Evolutionary conservation across 371 early-diverging fungal species (phyloP).

Genomic region (Mortierella sp.): DNA sequence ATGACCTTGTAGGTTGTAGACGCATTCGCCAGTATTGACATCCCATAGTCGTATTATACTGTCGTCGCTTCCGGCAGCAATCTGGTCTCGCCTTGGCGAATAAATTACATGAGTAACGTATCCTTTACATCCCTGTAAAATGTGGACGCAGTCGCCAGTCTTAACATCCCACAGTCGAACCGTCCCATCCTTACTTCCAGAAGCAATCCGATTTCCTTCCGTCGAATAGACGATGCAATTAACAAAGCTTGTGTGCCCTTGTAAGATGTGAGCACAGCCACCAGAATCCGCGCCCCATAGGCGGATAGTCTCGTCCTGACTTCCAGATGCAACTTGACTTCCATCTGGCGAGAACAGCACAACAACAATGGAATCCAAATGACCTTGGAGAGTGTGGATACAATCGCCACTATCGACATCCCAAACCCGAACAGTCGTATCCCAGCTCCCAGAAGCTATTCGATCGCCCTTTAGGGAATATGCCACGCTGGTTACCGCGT

Average conservation of each 20-base stretch:
- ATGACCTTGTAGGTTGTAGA: background rate
- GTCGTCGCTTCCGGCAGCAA: background rate
- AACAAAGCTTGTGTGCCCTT: background rate
- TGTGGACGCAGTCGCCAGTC: background rate
- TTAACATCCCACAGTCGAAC: background rate
- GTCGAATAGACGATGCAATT: background rate
- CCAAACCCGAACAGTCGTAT: background rate
- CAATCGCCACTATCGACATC: background rate
- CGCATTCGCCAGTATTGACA: background rate
- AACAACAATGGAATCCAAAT: too few species aligned
- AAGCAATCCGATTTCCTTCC: background rate
- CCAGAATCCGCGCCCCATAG: background rate
- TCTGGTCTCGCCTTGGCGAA: background rate
- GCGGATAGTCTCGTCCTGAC: background rate
- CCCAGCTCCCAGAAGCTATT: background rate
- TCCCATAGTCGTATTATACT: background rate
- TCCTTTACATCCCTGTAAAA: background rate
- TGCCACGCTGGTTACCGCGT: background rate
- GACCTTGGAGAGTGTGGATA: background rate
- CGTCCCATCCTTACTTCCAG: background rate
- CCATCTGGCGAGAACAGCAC: background rate
- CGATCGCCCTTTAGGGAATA: background rate
- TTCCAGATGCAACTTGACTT: background rate
- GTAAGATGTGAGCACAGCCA: background rate
- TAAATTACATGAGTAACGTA: background rate